Base-by-base conservation (phyloP, 176 grass and related monocot genomes). In the Phoenix dactylifera region DNA sequence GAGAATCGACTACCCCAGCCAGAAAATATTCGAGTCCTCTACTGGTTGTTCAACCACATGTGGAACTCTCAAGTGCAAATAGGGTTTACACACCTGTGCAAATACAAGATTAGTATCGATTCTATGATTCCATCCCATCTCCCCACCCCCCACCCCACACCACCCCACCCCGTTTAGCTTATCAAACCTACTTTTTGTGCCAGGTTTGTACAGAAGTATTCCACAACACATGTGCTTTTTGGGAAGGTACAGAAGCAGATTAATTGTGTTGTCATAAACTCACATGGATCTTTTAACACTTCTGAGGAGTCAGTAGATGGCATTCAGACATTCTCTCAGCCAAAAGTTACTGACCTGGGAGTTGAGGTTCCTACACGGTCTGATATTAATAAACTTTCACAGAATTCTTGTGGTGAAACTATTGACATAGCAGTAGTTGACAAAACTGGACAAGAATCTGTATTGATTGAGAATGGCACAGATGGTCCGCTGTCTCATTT, bases 211-310 rank as follows among this genome's bases (percentile, higher is more conserved):
- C 74, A 89, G 50, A 44, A 75, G 62, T 89, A 81, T 72, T 81
- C 74, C 29, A 24, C 51, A n/a, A 80, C 74, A 71, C 26, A 9
- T 4, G 49, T 89, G 20, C 30, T 20, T 1, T 89, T 89, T 51
- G 81, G 86, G 49, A 89, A 89, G 77, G 67, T 89, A 63, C 23
- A 84, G 66, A 89, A 89, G 74, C 74, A 68, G 73, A 78, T 81
- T 60, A 73, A 53, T 70, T 81, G 86, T 15, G 76, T 55, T 72
- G 62, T 78, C 63, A 29, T 81, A 51, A 67, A 77, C 17, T 29
- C 22, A 2, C 54, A 29, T 22, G 58, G 58, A 50, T 57, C 71
- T 53, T 3, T 1, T 17, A 75, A 81, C 49, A 54, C 53, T 16
- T 55, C 62, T 10, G 58, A 62, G 60, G 48, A 66, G 71, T 32